Percentiles rank a stretch among this genome's conserved stretches.
Conservation (phyloP, 371 early-diverging fungal genomes). For the Apophysomyces trapeziformis region DNA sequence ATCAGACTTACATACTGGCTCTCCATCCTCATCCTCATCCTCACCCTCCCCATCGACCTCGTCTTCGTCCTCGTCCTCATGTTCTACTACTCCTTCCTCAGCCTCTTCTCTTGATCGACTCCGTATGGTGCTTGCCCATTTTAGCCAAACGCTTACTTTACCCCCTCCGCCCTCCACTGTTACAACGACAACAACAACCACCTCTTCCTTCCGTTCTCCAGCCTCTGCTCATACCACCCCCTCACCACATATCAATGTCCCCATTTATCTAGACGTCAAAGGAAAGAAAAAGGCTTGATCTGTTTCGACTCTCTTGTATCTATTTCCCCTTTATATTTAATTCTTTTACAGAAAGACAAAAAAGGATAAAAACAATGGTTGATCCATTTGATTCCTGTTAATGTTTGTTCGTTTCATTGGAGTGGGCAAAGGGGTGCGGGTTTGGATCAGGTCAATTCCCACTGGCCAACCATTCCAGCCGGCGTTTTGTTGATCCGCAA, state of each 20-base stretch:
- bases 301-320: background rate
- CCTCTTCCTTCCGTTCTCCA: constrained; percentile 11
- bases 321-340: too few species aligned
- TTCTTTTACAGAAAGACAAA: background rate
- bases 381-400: too few species aligned
- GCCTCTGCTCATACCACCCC: background rate
- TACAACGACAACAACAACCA: constrained; percentile 1
- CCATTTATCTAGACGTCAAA: background rate
- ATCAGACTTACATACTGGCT: background rate
- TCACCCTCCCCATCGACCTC: constrained; percentile 5
- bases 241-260: background rate
- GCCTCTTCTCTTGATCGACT: constrained; percentile 22
- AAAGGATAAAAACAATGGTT: background rate
- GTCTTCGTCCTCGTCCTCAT: background rate
- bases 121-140: constrained; percentile 27
- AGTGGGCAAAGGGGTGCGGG: too few species aligned
- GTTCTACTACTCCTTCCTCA: too few species aligned
- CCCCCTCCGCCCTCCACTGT: background rate
- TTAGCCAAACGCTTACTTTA: constrained; percentile 12
- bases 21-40: constrained; percentile 3
- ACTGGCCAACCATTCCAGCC: too few species aligned
- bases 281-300: constrained; percentile 7
- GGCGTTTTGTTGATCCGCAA: too few species aligned
- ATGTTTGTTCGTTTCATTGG: too few species aligned
- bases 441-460: too few species aligned